Percentiles rank a stretch among this genome's conserved stretches.
These are phyloP conservation scores for Yamadazyma sp. DNA, from an alignment of 1,139 yeast genomes.

Conservation along the genomic window DNA sequence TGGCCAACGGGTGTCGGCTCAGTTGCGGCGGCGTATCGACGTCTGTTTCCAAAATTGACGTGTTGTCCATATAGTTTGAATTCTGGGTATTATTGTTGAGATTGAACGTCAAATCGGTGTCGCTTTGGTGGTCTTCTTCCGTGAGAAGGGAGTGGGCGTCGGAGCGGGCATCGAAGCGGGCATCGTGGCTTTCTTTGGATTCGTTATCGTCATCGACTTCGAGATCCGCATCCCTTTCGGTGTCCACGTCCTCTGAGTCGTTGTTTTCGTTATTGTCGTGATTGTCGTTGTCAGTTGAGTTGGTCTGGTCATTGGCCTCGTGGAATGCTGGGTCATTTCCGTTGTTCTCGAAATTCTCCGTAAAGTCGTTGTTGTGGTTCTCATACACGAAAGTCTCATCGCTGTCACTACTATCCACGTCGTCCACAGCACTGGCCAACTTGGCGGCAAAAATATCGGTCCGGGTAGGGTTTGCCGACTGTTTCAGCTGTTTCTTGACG, in stretches of 20 bases:
- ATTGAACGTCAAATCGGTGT: slow-evolving; percentile 2
- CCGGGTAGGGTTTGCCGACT: slow-evolving; percentile 50
- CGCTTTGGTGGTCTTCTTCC: background rate
- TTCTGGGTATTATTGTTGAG: slow-evolving; percentile 1
- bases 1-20: background rate
- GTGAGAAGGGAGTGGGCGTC: background rate
- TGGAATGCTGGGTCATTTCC: background rate
- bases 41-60: slow-evolving; percentile 1
- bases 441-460: slow-evolving; percentile 95
- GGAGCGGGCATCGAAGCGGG: no score
- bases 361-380: slow-evolving; percentile 26
- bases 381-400: slow-evolving; percentile 96
- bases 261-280: background rate
- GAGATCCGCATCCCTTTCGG: no score
- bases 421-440: slow-evolving; percentile 91
- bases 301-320: background rate
- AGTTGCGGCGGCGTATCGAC: slow-evolving; percentile 3
- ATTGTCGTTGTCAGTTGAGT: no score
- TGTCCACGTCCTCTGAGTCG: no score
- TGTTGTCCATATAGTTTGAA: background rate
- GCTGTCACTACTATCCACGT: slow-evolving; percentile 79
- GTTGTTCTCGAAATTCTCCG: slow-evolving; percentile 1
- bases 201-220: background rate
- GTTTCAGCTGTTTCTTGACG: slow-evolving; percentile 25
- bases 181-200: background rate